Percentiles rank a stretch among this genome's conserved stretches.
These are phyloP conservation scores for Barbatosphaeria neglecta DNA, from an alignment of 495 filamentous ascomycete species.

Conservation along the genomic window DNA sequence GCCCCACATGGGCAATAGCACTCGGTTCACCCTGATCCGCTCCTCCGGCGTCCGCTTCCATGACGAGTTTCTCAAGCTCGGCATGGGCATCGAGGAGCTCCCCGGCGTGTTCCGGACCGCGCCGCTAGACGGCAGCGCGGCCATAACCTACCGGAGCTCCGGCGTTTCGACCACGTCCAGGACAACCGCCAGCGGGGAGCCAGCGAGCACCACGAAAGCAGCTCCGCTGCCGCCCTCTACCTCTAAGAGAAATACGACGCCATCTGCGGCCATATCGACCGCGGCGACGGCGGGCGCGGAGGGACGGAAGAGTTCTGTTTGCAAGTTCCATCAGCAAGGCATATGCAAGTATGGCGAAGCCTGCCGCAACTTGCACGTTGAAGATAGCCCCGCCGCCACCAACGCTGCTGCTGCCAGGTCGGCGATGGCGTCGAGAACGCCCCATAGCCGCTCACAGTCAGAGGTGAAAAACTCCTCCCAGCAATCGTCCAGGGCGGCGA, in stretches of 20 bases:
- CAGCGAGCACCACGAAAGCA: too few relatives aligned
- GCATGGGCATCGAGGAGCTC: slow-evolving; percentile 30
- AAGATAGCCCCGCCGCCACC: slow-evolving; percentile 4
- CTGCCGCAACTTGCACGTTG: slow-evolving; percentile 25
- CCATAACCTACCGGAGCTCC: background rate
- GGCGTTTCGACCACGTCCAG: background rate
- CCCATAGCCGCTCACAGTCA: too few relatives aligned
- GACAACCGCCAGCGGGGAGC: background rate
- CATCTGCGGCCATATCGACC: background rate
- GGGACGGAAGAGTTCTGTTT: background rate
- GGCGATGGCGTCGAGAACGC: too few relatives aligned
- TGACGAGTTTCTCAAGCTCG: slow-evolving; percentile 15
- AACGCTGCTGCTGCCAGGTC: too few relatives aligned
- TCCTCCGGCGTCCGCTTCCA: slow-evolving; percentile 16
- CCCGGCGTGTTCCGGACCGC: slow-evolving; percentile 32
- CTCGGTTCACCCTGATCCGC: slow-evolving; percentile 43
- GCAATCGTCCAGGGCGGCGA: too few relatives aligned
- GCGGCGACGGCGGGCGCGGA: slow-evolving; percentile 2
- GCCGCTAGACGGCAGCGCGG: slow-evolving; percentile 8
- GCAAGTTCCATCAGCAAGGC: slow-evolving; percentile 7
- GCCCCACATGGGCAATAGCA: slow-evolving; percentile 26
- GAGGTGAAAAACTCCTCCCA: too few relatives aligned
- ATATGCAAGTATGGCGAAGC: slow-evolving; percentile 8
- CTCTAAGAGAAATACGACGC: too few relatives aligned
- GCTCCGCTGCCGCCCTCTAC: too few relatives aligned